These are phyloP conservation scores for Candida jianshihensis DNA, from an alignment of 805 yeast species.

Conservation along the genomic window DNA sequence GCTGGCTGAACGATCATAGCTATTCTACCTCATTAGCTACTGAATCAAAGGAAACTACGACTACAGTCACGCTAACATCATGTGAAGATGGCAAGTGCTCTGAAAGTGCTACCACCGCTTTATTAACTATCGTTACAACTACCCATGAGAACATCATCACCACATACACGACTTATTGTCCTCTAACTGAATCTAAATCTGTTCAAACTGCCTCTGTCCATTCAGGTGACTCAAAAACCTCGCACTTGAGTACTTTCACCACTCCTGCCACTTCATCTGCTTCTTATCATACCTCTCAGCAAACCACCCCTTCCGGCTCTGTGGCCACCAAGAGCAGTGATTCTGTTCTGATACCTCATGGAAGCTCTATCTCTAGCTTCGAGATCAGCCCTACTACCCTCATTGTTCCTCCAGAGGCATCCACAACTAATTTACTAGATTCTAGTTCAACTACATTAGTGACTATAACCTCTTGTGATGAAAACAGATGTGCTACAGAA, in stretches of 20 bases:
- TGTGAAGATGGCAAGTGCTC: constrained; percentile 27
- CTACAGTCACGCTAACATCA: constrained; percentile 29
- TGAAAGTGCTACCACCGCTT: constrained; percentile 27
- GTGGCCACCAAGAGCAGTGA: no score
- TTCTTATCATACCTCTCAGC: background rate
- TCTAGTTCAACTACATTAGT: background rate
- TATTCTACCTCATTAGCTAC: background rate
- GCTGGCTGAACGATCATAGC: no score
- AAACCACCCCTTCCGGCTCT: no score
- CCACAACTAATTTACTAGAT: background rate
- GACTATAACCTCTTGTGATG: constrained; percentile 10
- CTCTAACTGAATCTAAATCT: background rate
- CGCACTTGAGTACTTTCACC: constrained; percentile 14
- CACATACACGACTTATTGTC: constrained; percentile 35
- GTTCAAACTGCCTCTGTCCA: constrained; percentile 16
- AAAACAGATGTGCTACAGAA: constrained; percentile 22
- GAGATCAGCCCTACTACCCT: no score
- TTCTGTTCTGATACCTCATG: no score
- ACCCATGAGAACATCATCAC: constrained; percentile 22
- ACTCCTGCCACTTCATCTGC: constrained; percentile 7
- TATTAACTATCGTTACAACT: constrained; percentile 28
- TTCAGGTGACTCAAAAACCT: constrained; percentile 21
- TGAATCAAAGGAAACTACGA: constrained; percentile 15
- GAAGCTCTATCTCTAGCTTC: background rate
- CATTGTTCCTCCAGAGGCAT: no score